Conservation (phyloP, 768 basidiomycete genomes). For the Russula virescens region DNA sequence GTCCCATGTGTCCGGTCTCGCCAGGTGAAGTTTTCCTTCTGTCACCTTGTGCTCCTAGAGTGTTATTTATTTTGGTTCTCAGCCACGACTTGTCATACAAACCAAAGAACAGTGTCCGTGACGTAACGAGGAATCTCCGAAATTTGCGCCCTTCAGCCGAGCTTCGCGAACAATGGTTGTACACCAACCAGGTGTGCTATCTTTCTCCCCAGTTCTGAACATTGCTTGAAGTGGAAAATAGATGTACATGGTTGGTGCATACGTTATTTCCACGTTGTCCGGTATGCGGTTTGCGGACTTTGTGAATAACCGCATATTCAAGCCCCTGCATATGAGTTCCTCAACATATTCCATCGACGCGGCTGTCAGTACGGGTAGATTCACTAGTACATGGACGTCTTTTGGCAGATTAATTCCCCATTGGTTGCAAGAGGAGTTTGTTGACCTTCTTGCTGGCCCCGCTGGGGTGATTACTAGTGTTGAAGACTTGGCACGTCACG, state of each 20-base stretch:
- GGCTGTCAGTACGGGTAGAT: conserved; percentile 32
- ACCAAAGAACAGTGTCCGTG: not conserved
- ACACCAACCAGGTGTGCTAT: conserved; percentile 35
- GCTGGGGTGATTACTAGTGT: conserved; percentile 42
- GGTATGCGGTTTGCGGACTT: conserved; percentile 35
- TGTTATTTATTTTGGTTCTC: not conserved
- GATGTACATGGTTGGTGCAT: conserved; percentile 37
- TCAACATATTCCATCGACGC: conserved; percentile 36
- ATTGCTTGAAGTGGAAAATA: conserved; percentile 17
- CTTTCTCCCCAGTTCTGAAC: not conserved
- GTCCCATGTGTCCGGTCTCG: conserved; percentile 39
- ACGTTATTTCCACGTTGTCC: conserved; percentile 34
- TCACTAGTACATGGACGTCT: conserved; percentile 33
- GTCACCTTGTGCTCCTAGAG: not conserved
- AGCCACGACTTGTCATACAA: conserved; percentile 16
- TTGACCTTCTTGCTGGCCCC: conserved; percentile 33
- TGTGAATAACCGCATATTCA: conserved; percentile 38
- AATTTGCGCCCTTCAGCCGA: conserved; percentile 34
- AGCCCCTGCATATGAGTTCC: conserved; percentile 37
- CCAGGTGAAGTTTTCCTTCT: conserved; percentile 27
- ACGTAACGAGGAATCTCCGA: conserved; percentile 26
- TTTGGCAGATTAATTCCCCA: conserved; percentile 33
- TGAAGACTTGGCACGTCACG: conserved; percentile 37
- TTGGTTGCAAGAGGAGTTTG: conserved; percentile 28
- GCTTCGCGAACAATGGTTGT: conserved; percentile 36